These are phyloP conservation scores for Rickenella mellea DNA, from an alignment of 768 basidiomycete genomes.

Conservation along the genomic window DNA sequence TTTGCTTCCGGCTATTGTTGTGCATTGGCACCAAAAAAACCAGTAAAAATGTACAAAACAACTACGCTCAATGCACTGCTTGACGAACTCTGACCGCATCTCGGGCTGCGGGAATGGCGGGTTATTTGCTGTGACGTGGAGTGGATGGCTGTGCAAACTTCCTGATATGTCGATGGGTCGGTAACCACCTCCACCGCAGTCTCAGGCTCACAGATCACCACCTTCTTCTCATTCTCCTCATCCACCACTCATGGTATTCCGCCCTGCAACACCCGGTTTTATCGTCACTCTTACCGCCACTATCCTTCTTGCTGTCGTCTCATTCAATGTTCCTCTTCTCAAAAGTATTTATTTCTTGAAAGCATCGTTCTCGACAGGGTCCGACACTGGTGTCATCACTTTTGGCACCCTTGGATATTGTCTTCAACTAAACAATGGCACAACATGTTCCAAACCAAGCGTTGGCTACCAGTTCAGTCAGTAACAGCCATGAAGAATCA, in stretches of 20 bases:
- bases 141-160: too few relatives aligned
- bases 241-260: constrained; percentile 39
- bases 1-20: too few relatives aligned
- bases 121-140: too few relatives aligned
- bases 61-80: too few relatives aligned
- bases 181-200: too few relatives aligned
- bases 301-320: constrained; percentile 71
- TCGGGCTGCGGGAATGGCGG: too few relatives aligned
- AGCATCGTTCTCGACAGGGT: constrained; percentile 44
- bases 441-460: constrained; percentile 68
- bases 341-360: constrained; percentile 87
- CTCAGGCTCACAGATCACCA: too few relatives aligned
- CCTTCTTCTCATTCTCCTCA: background rate
- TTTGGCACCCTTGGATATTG: constrained; percentile 94
- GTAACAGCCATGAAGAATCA: too few relatives aligned
- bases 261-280: constrained; percentile 88
- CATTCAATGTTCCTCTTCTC: constrained; percentile 85
- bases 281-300: constrained; percentile 74
- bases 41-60: too few relatives aligned
- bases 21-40: too few relatives aligned
- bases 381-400: constrained; percentile 51
- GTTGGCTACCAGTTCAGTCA: constrained; percentile 85
- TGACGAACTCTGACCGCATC: too few relatives aligned
- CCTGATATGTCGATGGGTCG: too few relatives aligned
- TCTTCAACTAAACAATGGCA: constrained; percentile 39